Conservation (phyloP, 257 asterid species). For the Scutellaria baicalensis region DNA sequence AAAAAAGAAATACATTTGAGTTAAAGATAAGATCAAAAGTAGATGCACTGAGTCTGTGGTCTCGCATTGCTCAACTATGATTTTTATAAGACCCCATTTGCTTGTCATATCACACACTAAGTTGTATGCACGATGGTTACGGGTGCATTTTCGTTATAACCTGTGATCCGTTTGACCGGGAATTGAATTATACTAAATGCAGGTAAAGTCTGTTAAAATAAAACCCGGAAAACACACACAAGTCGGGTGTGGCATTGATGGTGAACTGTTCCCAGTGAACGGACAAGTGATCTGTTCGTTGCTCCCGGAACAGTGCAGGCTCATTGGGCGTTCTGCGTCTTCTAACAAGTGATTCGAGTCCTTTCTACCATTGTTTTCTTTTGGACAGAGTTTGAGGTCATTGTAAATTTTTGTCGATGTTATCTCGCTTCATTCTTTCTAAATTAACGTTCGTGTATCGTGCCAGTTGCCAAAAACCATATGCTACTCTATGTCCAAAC, state of each 20-base stretch:
- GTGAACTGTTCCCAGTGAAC: slow-evolving; percentile 83
- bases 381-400: slow-evolving; percentile 21
- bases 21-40: not conserved
- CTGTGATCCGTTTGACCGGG: not conserved
- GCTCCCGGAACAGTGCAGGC: slow-evolving; percentile 95
- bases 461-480: slow-evolving; percentile 14
- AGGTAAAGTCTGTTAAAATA: slow-evolving; percentile 90
- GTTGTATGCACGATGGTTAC: too few relatives aligned
- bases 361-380: slow-evolving; percentile 2
- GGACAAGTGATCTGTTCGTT: slow-evolving; percentile 77
- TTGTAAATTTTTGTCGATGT: slow-evolving; percentile 30
- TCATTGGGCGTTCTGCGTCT: slow-evolving; percentile 61
- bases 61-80: too few relatives aligned
- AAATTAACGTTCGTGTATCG: slow-evolving; percentile 10
- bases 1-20: not conserved
- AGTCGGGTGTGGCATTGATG: slow-evolving; percentile 91
- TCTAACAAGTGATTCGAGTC: slow-evolving; percentile 34
- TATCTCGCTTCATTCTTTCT: slow-evolving; percentile 27
- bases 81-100: not conserved
- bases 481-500: slow-evolving; percentile 8
- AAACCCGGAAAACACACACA: slow-evolving; percentile 85
- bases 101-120: not conserved
- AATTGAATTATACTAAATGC: slow-evolving; percentile 22
- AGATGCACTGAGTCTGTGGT: not conserved
- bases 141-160: too few relatives aligned